Conservation (phyloP, 2,329 filamentous ascomycete genomes). For the Monosporascus sp. region DNA sequence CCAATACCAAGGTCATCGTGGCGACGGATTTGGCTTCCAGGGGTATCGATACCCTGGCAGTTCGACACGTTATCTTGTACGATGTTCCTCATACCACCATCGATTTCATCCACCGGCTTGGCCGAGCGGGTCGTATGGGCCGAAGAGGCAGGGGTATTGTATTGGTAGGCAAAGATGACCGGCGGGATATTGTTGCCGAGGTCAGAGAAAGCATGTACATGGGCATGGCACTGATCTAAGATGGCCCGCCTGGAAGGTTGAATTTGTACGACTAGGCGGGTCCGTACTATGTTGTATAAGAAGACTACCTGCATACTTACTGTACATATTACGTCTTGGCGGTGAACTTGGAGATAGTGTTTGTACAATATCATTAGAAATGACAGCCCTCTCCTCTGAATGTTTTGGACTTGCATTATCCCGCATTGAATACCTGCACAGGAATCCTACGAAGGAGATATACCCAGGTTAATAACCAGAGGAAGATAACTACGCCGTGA, state of each 20-base stretch:
- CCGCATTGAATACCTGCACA: no score
- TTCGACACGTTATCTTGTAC: constrained; percentile 87
- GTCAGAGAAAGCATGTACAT: constrained; percentile 46
- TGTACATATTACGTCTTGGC: not conserved
- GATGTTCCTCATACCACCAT: constrained; percentile 98
- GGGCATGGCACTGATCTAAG: not conserved
- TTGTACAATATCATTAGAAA: not conserved
- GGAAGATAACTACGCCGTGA: no score
- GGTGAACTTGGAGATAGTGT: no score
- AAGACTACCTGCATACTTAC: not conserved
- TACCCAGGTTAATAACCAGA: no score
- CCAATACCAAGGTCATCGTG: constrained; percentile 85
- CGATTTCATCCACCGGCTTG: constrained; percentile 95
- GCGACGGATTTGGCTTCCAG: constrained; percentile 89
- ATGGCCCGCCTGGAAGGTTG: not conserved
- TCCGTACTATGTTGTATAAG: not conserved
- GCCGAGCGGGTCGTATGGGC: constrained; percentile 88
- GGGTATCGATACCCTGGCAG: constrained; percentile 89
- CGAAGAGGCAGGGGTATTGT: constrained; percentile 85
- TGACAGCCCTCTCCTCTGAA: not conserved
- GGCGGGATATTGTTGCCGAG: constrained; percentile 85
- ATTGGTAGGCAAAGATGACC: constrained; percentile 81
- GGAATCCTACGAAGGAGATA: no score
- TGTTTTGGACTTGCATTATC: no score
- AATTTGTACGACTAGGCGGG: not conserved